Conservation (phyloP, 2,329 filamentous ascomycete genomes). For the Bipolaris sorokiniana region DNA sequence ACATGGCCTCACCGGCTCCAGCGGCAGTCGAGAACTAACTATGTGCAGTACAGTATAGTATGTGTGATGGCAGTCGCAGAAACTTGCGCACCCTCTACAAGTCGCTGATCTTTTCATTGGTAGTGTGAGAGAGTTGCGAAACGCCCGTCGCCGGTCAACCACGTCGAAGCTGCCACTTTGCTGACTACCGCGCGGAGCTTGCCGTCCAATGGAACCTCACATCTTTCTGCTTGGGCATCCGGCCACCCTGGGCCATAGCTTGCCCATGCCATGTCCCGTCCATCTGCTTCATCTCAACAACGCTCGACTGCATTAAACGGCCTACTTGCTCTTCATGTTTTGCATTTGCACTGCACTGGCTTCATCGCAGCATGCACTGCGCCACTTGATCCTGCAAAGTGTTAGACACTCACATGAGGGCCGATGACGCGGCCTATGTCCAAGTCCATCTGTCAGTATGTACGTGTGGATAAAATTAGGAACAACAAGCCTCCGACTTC, state of each 20-base stretch:
- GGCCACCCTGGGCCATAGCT: slow-evolving; percentile 4
- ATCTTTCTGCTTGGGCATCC: slow-evolving; percentile 2
- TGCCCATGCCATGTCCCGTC: neutral
- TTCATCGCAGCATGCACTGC: slow-evolving; percentile 7
- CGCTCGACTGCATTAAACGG: neutral
- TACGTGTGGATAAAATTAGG: neutral
- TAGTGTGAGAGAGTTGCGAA: slow-evolving; percentile 6
- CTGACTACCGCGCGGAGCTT: slow-evolving; percentile 10
- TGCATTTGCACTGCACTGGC: slow-evolving; percentile 6
- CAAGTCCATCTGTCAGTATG: no score
- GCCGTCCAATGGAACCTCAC: slow-evolving; percentile 10
- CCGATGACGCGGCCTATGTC: no score
- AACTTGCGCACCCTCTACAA: neutral
- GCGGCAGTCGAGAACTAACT: neutral
- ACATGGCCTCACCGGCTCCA: neutral
- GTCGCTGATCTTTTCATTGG: slow-evolving; percentile 1
- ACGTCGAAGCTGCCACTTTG: slow-evolving; percentile 25
- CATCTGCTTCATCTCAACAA: neutral
- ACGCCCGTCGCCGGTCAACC: slow-evolving; percentile 14
- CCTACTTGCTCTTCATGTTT: neutral
- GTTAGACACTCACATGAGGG: neutral
- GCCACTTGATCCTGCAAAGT: slow-evolving; percentile 6
- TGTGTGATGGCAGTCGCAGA: neutral
- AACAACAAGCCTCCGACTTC: neutral
- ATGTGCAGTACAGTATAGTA: neutral